Evolutionary conservation across 148 eudicot genomes (phyloP).

Genomic region (Drosera capensis): DNA sequence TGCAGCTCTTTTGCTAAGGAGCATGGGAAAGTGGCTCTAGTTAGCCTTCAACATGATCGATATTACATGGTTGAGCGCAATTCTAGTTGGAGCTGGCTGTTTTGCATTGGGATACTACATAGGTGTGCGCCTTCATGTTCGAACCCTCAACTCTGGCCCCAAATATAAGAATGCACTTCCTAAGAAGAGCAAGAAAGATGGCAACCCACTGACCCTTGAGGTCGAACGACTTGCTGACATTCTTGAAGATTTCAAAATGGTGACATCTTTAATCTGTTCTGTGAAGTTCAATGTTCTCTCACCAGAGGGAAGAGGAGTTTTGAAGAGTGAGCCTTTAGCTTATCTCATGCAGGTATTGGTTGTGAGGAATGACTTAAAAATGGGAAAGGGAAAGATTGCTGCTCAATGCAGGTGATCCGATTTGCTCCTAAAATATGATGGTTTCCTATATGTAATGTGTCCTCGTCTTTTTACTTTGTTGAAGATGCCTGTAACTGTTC

Average conservation of each 20-base stretch:
- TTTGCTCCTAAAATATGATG: no score
- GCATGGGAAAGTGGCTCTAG: no score
- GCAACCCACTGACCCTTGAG: conserved; percentile 41
- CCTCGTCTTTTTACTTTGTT: no score
- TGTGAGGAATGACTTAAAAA: conserved; percentile 95
- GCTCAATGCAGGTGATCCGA: conserved; percentile 89
- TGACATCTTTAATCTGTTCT: conserved; percentile 9
- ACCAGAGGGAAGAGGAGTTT: no score
- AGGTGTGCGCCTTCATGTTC: conserved; percentile 34
- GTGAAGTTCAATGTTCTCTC: no score
- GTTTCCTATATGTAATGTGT: no score
- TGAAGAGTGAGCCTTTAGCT: neutral
- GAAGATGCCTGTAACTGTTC: no score
- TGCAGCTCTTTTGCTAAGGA: no score
- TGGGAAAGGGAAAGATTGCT: conserved; percentile 99
- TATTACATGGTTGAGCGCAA: conserved; percentile 70
- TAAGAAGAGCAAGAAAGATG: conserved; percentile 39
- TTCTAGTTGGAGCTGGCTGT: conserved; percentile 80
- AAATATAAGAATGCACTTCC: conserved; percentile 18
- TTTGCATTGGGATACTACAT: conserved; percentile 69
- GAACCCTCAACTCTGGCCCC: conserved; percentile 13
- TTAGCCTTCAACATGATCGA: conserved; percentile 34
- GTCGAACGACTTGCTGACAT: conserved; percentile 85
- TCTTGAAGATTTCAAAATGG: conserved; percentile 94
- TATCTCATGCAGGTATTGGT: conserved; percentile 62